A percentile compares a stretch with the other conserved stretches of the same genome.
Conservation (phyloP, 345 rosid species). For the Physaria fendleri region DNA sequence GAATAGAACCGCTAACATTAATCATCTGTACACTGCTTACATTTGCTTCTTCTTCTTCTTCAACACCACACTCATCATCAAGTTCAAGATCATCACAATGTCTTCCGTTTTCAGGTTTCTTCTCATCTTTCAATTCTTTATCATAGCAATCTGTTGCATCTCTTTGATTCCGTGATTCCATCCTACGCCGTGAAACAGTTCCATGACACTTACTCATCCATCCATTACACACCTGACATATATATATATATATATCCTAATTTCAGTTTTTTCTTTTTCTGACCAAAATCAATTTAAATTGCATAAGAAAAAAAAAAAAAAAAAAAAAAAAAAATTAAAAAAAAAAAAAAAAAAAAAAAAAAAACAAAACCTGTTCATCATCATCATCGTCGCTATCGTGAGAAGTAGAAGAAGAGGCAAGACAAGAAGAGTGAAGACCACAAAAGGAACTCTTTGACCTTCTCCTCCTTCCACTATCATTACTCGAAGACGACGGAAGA, state of each 20-base stretch:
- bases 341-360: no score
- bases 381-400: conserved; percentile 26
- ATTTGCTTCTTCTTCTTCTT: conserved; percentile 26
- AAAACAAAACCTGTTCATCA: conserved; percentile 35
- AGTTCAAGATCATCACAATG: conserved; percentile 36
- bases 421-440: conserved; percentile 63
- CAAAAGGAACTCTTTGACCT: conserved; percentile 42
- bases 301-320: no score
- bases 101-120: conserved; percentile 26
- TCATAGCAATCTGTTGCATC: conserved; percentile 39
- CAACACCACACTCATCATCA: conserved; percentile 36
- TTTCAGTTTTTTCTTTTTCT: no score
- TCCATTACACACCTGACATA: conserved; percentile 40
- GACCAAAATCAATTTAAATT: background rate
- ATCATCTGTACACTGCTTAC: conserved; percentile 24
- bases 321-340: no score
- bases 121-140: conserved; percentile 38
- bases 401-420: conserved; percentile 61
- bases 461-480: conserved; percentile 34
- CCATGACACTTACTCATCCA: conserved; percentile 35
- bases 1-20: conserved; percentile 39
- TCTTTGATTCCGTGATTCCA: conserved; percentile 19
- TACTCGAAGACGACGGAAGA: conserved; percentile 22
- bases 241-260: background rate
- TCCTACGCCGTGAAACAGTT: conserved; percentile 28